Evolutionary conservation across 2,329 filamentous ascomycete species (phyloP).

Genomic region (Orbilia javanica): DNA sequence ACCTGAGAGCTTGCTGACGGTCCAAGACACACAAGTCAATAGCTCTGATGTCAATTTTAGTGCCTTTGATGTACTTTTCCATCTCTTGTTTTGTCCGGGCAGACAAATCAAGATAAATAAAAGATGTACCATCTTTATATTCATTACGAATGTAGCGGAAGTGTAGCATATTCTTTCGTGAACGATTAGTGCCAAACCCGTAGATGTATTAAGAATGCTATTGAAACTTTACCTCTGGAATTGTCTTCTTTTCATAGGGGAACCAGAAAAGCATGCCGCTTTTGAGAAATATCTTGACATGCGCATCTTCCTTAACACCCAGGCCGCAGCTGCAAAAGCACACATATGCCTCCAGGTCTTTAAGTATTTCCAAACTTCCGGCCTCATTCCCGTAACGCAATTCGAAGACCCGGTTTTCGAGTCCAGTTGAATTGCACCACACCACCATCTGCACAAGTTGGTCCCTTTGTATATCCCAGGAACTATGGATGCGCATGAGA

Average conservation of each 20-base stretch:
- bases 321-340: slow-evolving; percentile 52
- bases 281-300: slow-evolving; percentile 42
- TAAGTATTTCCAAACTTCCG: slow-evolving; percentile 24
- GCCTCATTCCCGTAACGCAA: slow-evolving; percentile 30
- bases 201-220: background rate
- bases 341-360: slow-evolving; percentile 23
- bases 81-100: slow-evolving; percentile 29
- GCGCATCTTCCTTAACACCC: slow-evolving; percentile 16
- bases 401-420: slow-evolving; percentile 44
- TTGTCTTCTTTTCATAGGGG: slow-evolving; percentile 32
- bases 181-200: background rate
- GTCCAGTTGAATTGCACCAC: slow-evolving; percentile 32
- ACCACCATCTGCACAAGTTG: slow-evolving; percentile 32
- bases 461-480: slow-evolving; percentile 51
- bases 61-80: slow-evolving; percentile 27
- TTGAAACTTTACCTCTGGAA: slow-evolving; percentile 22
- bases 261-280: slow-evolving; percentile 53
- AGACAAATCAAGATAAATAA: slow-evolving; percentile 36
- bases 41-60: slow-evolving; percentile 7
- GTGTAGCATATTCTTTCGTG: slow-evolving; percentile 7
- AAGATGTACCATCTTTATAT: slow-evolving; percentile 16
- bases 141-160: slow-evolving; percentile 42
- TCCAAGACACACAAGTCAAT: slow-evolving; percentile 34
- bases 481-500: slow-evolving; percentile 33
- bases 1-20: slow-evolving; percentile 23